Percentiles rank a stretch among this genome's conserved stretches.
phyloP scores from a whole-genome alignment of 345 rosid species.

The Cochlearia excelsa region DNA sequence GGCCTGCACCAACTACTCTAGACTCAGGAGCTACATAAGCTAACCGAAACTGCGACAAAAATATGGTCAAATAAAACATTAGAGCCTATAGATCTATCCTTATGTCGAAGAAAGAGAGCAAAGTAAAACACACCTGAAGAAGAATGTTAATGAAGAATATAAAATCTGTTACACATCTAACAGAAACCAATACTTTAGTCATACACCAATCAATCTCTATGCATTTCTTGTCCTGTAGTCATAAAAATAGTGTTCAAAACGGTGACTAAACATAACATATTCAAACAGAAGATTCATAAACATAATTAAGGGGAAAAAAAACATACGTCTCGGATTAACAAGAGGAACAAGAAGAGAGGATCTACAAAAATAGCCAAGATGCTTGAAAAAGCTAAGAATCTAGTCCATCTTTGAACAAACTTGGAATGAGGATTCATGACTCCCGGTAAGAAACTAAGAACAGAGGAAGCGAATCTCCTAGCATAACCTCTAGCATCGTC shows the following conservation, averaged over 20 bases:
- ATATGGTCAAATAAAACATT: conserved; percentile 9
- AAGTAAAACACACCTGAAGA: conserved; percentile 59
- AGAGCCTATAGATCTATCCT: not conserved
- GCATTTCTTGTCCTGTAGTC: conserved; percentile 52
- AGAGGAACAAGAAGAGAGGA: conserved; percentile 79
- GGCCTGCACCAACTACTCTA: conserved; percentile 79
- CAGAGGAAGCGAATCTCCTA: conserved; percentile 43
- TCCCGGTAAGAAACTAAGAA: conserved; percentile 43
- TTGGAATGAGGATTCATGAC: conserved; percentile 81
- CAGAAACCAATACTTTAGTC: conserved; percentile 45
- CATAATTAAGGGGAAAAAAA: not conserved
- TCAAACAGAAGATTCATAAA: not conserved
- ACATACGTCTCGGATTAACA: conserved; percentile 49
- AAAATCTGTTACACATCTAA: conserved; percentile 63
- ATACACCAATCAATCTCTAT: conserved; percentile 46
- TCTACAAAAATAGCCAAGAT: conserved; percentile 74
- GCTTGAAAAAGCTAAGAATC: conserved; percentile 69
- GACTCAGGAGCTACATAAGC: conserved; percentile 88
- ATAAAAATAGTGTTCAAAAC: not conserved
- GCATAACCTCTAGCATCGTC: conserved; percentile 91
- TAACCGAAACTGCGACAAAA: conserved; percentile 64
- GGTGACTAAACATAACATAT: conserved; percentile 6
- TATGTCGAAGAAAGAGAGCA: not conserved
- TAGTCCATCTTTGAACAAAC: conserved; percentile 62
- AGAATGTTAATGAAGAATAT: conserved; percentile 64